These are phyloP conservation scores for Lactifluus hygrophoroides DNA, from an alignment of 768 basidiomycete species.

Conservation along the genomic window DNA sequence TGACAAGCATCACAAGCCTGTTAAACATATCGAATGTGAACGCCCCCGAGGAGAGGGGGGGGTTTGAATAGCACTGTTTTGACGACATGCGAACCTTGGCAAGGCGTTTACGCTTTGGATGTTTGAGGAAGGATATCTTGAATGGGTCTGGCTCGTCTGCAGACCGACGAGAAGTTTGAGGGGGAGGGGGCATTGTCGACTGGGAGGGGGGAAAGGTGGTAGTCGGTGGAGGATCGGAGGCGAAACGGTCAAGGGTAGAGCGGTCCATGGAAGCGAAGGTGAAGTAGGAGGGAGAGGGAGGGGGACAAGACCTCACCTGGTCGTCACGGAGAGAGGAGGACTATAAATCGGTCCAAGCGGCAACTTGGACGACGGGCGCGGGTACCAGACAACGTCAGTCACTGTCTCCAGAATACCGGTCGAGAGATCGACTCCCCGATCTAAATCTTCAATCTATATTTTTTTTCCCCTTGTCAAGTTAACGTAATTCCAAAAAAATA, in stretches of 20 bases:
- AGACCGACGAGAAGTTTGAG: conserved; percentile 8
- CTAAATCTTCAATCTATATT: neutral
- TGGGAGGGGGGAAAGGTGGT: neutral
- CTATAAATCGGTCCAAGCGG: conserved; percentile 17
- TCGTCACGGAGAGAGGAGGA: conserved; percentile 7
- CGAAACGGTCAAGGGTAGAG: conserved; percentile 5
- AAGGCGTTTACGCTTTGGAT: conserved; percentile 45
- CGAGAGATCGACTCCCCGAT: conserved; percentile 8
- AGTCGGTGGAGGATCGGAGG: neutral
- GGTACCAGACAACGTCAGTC: conserved; percentile 5
- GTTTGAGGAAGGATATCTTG: conserved; percentile 39
- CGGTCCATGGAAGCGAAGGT: conserved; percentile 2
- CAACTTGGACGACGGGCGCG: conserved; percentile 13
- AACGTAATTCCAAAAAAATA: neutral
- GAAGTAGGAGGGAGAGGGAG: neutral
- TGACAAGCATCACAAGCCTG: conserved; percentile 78
- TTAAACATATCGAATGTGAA: too few relatives aligned
- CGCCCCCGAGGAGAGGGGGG: too few relatives aligned
- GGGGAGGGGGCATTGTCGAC: neutral
- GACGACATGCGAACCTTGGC: conserved; percentile 33
- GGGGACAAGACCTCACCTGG: neutral
- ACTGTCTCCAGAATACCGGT: conserved; percentile 5
- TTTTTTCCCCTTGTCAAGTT: neutral
- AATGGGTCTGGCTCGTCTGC: conserved; percentile 27
- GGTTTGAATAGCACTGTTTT: neutral